Evolutionary conservation across 1,284 basidiomycete genomes (phyloP), one percentile per base, ranked within the genome.

Genomic region (Ustilago hordei): DNA sequence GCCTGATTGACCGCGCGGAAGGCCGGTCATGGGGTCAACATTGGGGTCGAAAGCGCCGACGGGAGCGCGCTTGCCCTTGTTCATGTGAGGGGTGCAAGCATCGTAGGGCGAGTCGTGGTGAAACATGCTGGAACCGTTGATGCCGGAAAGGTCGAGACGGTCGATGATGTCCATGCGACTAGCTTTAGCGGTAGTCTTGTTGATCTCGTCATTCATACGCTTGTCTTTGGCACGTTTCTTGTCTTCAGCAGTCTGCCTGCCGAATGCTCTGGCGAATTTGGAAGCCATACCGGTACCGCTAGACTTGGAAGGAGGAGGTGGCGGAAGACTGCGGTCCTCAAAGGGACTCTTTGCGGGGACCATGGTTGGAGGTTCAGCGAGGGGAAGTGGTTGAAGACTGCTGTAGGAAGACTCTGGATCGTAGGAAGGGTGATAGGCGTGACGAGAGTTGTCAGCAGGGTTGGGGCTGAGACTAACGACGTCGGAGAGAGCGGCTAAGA

Each of bases 31-130:
- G 7, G 82, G 82, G 54, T 84, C 83, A n/a, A 80, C 66, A 52
- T 75, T 81, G 41, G 81, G 78, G 50, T 83, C 83, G 45, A 85
- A 85, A 1, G 84, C 84, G 23, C 70, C 67, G 35, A 85, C 82
- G 31, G 84, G 84, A 8, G 84, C 83, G 4, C 70, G 66, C 39
- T 74, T 75, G 41, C 61, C 63, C 36, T 68, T 65, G 78, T 85
- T 85, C 66, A 70, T 67, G 67, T 84, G 83, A 11, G 83, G 83
- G 0, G 81, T 71, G 65, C 82, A 83, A 8, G 84, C 84, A 52
- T 85, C 84, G 64, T 85, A 85, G 0, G 84, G 84, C 54, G 83
- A 84, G 64, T 85, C 84, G 63, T 85, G 84, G 64, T 85, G 84
- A 69, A 85, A 85, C 70, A 85, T 70, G 64, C 78, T 80, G 35